Conservation (phyloP, 2,329 filamentous ascomycete species). For the Fusarium lyarnte region DNA sequence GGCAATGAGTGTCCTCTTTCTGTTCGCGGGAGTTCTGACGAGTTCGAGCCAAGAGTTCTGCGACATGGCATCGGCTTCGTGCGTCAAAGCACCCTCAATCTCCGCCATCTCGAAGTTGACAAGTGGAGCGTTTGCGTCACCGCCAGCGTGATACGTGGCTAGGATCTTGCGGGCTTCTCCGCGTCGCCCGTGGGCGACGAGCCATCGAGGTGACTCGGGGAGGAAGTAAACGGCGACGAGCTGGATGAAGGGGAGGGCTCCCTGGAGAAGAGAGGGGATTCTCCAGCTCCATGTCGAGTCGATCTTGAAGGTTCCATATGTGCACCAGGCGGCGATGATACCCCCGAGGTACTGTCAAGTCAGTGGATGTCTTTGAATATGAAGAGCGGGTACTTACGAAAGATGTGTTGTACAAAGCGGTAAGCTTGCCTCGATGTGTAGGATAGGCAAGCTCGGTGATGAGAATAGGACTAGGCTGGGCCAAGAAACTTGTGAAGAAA, state of each 20-base stretch:
- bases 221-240: conserved; percentile 40
- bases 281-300: conserved; percentile 41
- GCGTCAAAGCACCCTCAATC: conserved; percentile 49
- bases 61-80: conserved; percentile 46
- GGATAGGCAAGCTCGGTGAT: conserved; percentile 50
- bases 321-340: conserved; percentile 45
- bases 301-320: conserved; percentile 42
- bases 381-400: conserved; percentile 29
- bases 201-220: conserved; percentile 44
- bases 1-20: conserved; percentile 39
- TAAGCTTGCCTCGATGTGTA: conserved; percentile 47
- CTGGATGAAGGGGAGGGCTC: conserved; percentile 35
- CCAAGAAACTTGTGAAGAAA: conserved; percentile 44
- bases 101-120: conserved; percentile 54
- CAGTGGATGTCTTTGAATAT: neutral
- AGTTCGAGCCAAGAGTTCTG: conserved; percentile 52
- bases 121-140: conserved; percentile 51
- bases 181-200: conserved; percentile 47
- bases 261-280: conserved; percentile 43
- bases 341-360: conserved; percentile 40
- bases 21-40: conserved; percentile 49
- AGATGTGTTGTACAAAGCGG: conserved; percentile 48
- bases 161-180: conserved; percentile 52
- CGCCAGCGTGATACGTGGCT: conserved; percentile 54
- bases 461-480: conserved; percentile 46